phyloP scores from a whole-genome alignment of 768 basidiomycete genomes.

The Lenzites betulinus region DNA sequence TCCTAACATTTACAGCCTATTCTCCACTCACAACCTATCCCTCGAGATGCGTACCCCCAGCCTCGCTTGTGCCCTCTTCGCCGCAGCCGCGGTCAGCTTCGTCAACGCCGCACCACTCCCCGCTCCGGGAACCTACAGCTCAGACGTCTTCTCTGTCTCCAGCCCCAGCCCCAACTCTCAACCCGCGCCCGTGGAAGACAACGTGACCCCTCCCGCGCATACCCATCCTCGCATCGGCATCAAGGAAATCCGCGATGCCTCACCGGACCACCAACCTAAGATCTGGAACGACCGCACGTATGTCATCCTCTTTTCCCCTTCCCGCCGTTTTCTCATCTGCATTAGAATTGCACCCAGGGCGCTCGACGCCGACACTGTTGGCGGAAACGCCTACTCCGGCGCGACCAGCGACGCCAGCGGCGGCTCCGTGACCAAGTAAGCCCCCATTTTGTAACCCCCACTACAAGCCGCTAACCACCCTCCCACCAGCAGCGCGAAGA shows the following conservation, averaged over 20 bases:
- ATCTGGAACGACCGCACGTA: conserved; percentile 4
- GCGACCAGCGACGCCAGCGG: conserved; percentile 8
- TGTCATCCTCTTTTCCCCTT: not conserved
- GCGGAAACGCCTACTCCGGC: conserved; percentile 28
- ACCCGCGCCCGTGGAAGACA: not conserved
- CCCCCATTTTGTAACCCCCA: not conserved
- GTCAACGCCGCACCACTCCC: conserved; percentile 16
- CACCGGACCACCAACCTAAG: conserved; percentile 10
- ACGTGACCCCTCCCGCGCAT: not conserved
- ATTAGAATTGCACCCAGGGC: conserved; percentile 10
- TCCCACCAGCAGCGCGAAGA: not conserved
- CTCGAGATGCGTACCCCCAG: conserved; percentile 30
- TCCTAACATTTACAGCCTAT: conserved; percentile 8
- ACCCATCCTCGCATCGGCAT: conserved; percentile 14
- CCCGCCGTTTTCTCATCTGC: not conserved
- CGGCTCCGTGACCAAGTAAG: conserved; percentile 1
- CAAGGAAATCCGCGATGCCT: conserved; percentile 7
- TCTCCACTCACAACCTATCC: conserved; percentile 6
- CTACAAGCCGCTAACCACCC: not conserved
- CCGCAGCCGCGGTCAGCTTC: conserved; percentile 27
- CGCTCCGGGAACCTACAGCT: conserved; percentile 15
- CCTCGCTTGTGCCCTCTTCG: conserved; percentile 28
- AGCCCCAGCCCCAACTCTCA: not conserved
- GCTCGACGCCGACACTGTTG: conserved; percentile 20
- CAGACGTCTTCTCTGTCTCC: conserved; percentile 20